Base-by-base conservation (phyloP, 1,139 yeast genomes). In the Wickerhamomyces sp. region DNA sequence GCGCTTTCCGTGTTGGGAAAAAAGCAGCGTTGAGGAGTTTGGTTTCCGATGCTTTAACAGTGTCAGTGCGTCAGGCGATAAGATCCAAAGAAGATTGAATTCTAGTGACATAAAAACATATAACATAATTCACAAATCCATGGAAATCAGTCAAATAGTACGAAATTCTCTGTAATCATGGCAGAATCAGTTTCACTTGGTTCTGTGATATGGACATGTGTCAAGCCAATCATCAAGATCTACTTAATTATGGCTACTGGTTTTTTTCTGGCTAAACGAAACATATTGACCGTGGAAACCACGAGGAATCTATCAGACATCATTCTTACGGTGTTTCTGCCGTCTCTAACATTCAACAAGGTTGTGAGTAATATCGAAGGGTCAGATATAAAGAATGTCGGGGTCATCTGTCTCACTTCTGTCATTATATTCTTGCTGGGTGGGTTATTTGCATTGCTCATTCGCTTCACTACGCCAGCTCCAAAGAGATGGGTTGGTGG, bases 401-500 rank as follows among this genome's bases (percentile, higher is more conserved):
- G 96, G 4, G 78, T 88, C 8, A 70, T 87, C 7, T 41, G 44
- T 21, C 34, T 45, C 3, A 30, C 45, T 1, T 31, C 45, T 4
- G 19, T 44, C 1, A 5, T 44, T 8, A 40, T 47, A 13, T 47
- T 45, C 31, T 39, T 40, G 2, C 31, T 42, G 7, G 51, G 51
- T 21, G 43, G 41, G 4, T 7, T 41, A 4, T 42, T 40, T 20
- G 31, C 44, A 12, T 3, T 40, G 1, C 10, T 40, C 1, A 33
- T 58, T 1, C 56, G 62, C 27, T 46, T 57, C 22, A 39, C 60
- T 3, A 61, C 74, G 0, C 75, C 75, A 0, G 70, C 63, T 3
- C 96, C 96, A 0, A 74, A 72, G 47, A 64, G 75, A 38, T 89
- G 95, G 95, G 64, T 75, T 34, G 95, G 96, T 38, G 96, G 96